Conservation (phyloP, 495 filamentous ascomycete species). For the Neurospora sp. region DNA sequence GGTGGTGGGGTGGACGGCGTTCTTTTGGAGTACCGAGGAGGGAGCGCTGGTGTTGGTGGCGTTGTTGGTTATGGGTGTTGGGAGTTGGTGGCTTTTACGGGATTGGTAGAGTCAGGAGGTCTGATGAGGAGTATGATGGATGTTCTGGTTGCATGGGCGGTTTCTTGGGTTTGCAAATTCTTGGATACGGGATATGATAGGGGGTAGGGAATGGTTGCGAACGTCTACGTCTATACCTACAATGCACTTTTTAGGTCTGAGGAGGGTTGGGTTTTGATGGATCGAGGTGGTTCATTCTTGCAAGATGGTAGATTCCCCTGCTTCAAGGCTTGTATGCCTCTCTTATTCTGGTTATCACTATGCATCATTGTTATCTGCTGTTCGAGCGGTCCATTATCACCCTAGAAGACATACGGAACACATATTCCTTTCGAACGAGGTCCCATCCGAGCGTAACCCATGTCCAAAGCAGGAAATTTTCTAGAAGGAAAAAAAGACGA, state of each 20-base stretch:
- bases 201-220: background rate
- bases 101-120: slow-evolving; percentile 1
- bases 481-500: background rate
- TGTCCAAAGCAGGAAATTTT: background rate
- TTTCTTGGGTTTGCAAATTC: background rate
- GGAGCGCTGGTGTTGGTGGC: slow-evolving; percentile 29
- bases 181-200: background rate
- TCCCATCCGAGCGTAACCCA: background rate
- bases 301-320: background rate
- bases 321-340: background rate
- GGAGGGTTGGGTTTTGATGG: background rate
- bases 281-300: background rate
- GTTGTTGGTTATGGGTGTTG: slow-evolving; percentile 22
- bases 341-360: background rate
- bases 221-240: background rate
- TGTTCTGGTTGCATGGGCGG: background rate
- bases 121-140: background rate
- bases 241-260: background rate
- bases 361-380: background rate
- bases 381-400: background rate
- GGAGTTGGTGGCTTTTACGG: slow-evolving; percentile 30
- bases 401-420: background rate
- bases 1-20: slow-evolving; percentile 35
- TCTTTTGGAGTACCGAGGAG: slow-evolving; percentile 33
- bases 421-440: background rate